Percentiles rank a stretch among this genome's conserved stretches.
phyloP scores from a whole-genome alignment of 305 asterid genomes.

The Solanum aculeatissimum region DNA sequence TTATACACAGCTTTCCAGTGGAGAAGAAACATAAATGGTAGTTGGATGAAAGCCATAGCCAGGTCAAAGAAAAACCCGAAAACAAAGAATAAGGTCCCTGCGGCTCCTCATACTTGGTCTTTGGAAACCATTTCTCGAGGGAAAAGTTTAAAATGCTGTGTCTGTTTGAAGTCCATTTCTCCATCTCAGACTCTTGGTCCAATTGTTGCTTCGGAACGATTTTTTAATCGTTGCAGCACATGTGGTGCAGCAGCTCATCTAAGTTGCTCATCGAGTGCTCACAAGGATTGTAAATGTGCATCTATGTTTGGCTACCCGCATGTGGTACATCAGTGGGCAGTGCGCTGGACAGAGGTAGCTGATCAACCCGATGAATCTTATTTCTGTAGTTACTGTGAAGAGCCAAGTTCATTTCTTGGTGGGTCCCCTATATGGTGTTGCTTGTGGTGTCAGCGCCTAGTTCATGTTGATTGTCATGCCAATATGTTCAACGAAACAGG shows the following conservation, averaged over 20 bases:
- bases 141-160: slow-evolving; percentile 78
- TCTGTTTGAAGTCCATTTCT: slow-evolving; percentile 63
- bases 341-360: slow-evolving; percentile 79
- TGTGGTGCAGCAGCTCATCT: slow-evolving; percentile 93
- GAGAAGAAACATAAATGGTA: slow-evolving; percentile 78
- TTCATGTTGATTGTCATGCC: slow-evolving; percentile 93
- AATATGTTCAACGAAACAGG: slow-evolving; percentile 72
- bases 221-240: slow-evolving; percentile 58
- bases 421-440: slow-evolving; percentile 99
- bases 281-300: slow-evolving; percentile 76
- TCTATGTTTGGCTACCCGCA: slow-evolving; percentile 71
- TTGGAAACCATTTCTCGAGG: slow-evolving; percentile 76
- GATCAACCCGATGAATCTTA: slow-evolving; percentile 91
- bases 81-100: slow-evolving; percentile 55
- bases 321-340: slow-evolving; percentile 93
- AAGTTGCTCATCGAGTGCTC: slow-evolving; percentile 70
- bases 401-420: slow-evolving; percentile 86
- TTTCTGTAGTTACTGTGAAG: slow-evolving; percentile 93
- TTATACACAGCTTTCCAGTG: slow-evolving; percentile 82
- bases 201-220: slow-evolving; percentile 51
- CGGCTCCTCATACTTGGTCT: slow-evolving; percentile 72
- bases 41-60: slow-evolving; percentile 96
- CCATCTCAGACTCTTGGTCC: slow-evolving; percentile 88
- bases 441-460: slow-evolving; percentile 93
- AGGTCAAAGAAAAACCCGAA: slow-evolving; percentile 90